Conservation (phyloP, 805 yeast species). For the Scheffersomyces stipitis region DNA sequence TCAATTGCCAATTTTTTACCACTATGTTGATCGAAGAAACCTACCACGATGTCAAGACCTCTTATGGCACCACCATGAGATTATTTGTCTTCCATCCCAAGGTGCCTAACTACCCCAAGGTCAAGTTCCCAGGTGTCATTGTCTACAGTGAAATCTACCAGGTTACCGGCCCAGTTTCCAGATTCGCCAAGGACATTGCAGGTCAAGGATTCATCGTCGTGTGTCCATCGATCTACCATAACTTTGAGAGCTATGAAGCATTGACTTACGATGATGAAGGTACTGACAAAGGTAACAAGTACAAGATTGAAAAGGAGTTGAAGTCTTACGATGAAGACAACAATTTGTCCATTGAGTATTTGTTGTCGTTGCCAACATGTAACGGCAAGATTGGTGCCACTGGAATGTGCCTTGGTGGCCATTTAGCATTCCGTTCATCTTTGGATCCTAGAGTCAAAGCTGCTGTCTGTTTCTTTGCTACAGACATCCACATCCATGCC, state of each 20-base stretch:
- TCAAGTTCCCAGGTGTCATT: slow-evolving; percentile 77
- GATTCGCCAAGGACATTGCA: slow-evolving; percentile 77
- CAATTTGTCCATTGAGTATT: slow-evolving; percentile 60
- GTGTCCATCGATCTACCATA: slow-evolving; percentile 80
- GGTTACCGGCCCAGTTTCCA: slow-evolving; percentile 76
- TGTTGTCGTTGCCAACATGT: slow-evolving; percentile 57
- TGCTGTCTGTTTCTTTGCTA: slow-evolving; percentile 74
- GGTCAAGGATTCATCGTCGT: slow-evolving; percentile 77
- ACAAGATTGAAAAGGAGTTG: slow-evolving; percentile 65
- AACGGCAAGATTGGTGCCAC: slow-evolving; percentile 77
- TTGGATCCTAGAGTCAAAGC: slow-evolving; percentile 65
- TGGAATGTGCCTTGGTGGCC: slow-evolving; percentile 89
- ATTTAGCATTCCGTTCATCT: slow-evolving; percentile 69
- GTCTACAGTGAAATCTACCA: slow-evolving; percentile 82
- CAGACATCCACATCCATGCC: slow-evolving; percentile 71
- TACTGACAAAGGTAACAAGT: slow-evolving; percentile 70
- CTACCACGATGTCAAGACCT: slow-evolving; percentile 62
- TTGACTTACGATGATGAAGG: slow-evolving; percentile 70
- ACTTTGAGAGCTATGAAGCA: slow-evolving; percentile 63
- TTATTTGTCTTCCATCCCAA: slow-evolving; percentile 66
- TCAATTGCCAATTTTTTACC: too few relatives aligned
- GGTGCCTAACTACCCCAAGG: slow-evolving; percentile 71
- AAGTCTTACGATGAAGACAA: slow-evolving; percentile 77
- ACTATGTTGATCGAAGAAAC: slow-evolving; percentile 68
- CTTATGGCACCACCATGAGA: slow-evolving; percentile 66